Evolutionary conservation across 1,139 yeast species (phyloP).

Genomic region (Geotrichum fermentans): DNA sequence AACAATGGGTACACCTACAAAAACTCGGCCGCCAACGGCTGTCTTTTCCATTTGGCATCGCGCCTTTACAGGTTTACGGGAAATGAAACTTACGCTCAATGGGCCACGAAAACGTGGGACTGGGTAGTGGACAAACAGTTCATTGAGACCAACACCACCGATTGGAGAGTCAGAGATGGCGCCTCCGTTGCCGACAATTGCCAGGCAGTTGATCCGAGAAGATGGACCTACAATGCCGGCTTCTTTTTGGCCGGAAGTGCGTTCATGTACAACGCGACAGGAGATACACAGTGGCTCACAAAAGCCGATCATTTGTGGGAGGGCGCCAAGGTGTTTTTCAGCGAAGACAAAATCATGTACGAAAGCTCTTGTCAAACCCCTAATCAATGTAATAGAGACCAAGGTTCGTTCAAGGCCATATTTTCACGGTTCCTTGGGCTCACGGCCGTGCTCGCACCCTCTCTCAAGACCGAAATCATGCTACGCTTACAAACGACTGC

Average conservation of each 20-base stretch:
- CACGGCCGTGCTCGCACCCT: conserved; percentile 29
- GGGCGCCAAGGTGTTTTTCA: conserved; percentile 54
- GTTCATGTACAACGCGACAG: conserved; percentile 69
- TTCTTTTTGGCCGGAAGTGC: conserved; percentile 77
- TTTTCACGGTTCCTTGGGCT: conserved; percentile 70
- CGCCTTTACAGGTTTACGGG: conserved; percentile 75
- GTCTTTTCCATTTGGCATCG: conserved; percentile 82
- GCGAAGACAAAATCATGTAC: conserved; percentile 57
- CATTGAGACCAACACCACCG: conserved; percentile 42
- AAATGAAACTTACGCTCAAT: conserved; percentile 68
- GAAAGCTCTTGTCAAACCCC: conserved; percentile 77
- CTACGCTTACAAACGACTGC: conserved; percentile 59
- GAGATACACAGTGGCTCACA: conserved; percentile 59
- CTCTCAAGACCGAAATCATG: conserved; percentile 39
- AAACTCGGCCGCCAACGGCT: conserved; percentile 86
- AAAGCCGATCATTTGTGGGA: conserved; percentile 40
- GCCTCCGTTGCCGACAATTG: conserved; percentile 63
- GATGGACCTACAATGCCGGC: conserved; percentile 91
- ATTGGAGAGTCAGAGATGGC: conserved; percentile 65
- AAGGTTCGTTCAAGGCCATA: conserved; percentile 82
- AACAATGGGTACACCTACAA: conserved; percentile 90
- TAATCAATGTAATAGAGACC: conserved; percentile 71
- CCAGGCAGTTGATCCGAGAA: conserved; percentile 49
- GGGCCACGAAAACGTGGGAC: conserved; percentile 76
- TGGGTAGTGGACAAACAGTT: conserved; percentile 70